Percentiles rank a stretch among this genome's conserved stretches.
phyloP scores from a whole-genome alignment of 768 basidiomycete genomes.

The Hortiboletus campestris region DNA sequence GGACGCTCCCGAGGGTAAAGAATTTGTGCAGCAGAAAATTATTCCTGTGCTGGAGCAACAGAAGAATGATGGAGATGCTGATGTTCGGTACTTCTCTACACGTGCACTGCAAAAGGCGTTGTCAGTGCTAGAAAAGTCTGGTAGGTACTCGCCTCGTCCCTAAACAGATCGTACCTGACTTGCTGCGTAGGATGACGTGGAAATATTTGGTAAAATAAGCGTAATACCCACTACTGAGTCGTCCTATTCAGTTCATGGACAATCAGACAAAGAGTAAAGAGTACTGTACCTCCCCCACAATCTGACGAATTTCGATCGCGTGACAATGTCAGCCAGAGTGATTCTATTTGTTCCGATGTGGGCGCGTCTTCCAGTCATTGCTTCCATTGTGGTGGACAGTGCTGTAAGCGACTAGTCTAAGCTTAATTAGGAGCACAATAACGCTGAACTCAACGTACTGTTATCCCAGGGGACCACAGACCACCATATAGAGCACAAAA shows the following conservation, averaged over 20 bases:
- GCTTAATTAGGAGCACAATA: slow-evolving; percentile 4
- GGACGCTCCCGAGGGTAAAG: slow-evolving; percentile 61
- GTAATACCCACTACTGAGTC: slow-evolving; percentile 30
- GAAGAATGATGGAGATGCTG: slow-evolving; percentile 87
- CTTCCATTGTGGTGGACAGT: too few relatives aligned
- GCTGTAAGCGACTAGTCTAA: background rate
- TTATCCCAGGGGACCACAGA: background rate
- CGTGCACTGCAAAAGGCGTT: slow-evolving; percentile 68
- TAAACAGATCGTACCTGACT: slow-evolving; percentile 2
- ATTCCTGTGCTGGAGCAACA: slow-evolving; percentile 83
- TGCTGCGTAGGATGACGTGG: slow-evolving; percentile 20
- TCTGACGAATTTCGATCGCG: slow-evolving; percentile 21
- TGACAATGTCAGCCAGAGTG: slow-evolving; percentile 2
- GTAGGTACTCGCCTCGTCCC: slow-evolving; percentile 21
- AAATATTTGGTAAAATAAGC: slow-evolving; percentile 20
- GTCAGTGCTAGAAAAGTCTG: slow-evolving; percentile 37
- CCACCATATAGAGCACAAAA: slow-evolving; percentile 6
- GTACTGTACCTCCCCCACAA: slow-evolving; percentile 31
- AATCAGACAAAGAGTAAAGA: slow-evolving; percentile 29
- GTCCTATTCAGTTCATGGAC: slow-evolving; percentile 21
- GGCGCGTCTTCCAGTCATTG: background rate
- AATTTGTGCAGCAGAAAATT: slow-evolving; percentile 71
- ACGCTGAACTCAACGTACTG: background rate
- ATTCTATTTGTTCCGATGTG: background rate
- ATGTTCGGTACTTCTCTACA: slow-evolving; percentile 92